Evolutionary conservation across 345 rosid species (phyloP), one percentile per base, ranked within the genome.

Genomic region (Nephelium lappaceum): DNA sequence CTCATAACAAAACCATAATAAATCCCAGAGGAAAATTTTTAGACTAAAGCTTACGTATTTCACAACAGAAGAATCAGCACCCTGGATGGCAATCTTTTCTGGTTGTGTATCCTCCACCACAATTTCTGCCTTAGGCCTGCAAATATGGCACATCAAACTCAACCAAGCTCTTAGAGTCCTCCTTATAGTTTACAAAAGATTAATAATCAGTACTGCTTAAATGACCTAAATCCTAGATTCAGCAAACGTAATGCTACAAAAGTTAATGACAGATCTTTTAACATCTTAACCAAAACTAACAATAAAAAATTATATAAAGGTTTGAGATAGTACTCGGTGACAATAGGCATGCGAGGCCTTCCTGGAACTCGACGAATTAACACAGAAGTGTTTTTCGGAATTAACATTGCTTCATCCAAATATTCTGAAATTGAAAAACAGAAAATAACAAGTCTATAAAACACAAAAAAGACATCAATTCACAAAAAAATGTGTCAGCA

Each of bases 341-440:
- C 93, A 89, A 96, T 95, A 69, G 98, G 91, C 93, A 91, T 83
- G 83, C 98, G 99, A 84, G 98, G 98, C 73, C 93, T 84, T 85
- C 98, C 99, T 39, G 99, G 99, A 87, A 96, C 98, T 25, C 99
- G 97, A 64, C 98, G 94, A 83, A 96, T 92, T 83, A 96, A 88
- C 61, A 96, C 99, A 84, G 98, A 92, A 45, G 99, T 94, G 87
- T 91, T 92, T 93, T 96, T 96, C 16, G 99, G 99, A 68, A 96
- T 92, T 91, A 96, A 83, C 93, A 87, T 91, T 61, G 90, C 94
- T 87, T 94, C 98, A 91, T 93, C 99, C 79, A 86, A 87, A 91
- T 94, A 96, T 85, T 96, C 99, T 97, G 98, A 93, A 96, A 93
- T 84, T 83, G 81, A 77, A 87, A 90, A 84, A 89, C 79, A 83